phyloP scores from a whole-genome alignment of 257 asterid genomes.

The Gynochthodes officinalis region DNA sequence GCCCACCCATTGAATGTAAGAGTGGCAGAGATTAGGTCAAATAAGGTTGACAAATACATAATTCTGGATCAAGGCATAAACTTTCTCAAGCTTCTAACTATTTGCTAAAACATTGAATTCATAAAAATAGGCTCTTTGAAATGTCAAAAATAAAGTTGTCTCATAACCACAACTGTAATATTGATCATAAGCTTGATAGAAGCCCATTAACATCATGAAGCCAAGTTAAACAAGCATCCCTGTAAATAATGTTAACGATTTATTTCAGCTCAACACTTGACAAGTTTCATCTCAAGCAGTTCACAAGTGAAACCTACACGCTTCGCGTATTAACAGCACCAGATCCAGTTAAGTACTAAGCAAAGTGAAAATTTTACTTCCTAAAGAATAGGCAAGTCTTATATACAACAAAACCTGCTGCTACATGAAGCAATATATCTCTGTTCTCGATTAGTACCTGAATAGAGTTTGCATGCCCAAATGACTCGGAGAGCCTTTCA shows the following conservation, averaged over 20 bases:
- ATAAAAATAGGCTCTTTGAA: neutral
- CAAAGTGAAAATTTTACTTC: neutral
- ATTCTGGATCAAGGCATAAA: neutral
- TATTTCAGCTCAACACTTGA: neutral
- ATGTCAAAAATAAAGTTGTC: neutral
- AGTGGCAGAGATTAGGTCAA: neutral
- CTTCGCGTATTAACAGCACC: neutral
- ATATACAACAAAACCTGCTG: neutral
- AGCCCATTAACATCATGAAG: neutral
- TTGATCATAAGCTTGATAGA: neutral
- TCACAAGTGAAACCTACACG: neutral
- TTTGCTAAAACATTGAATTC: neutral
- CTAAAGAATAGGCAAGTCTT: neutral
- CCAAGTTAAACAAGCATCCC: neutral
- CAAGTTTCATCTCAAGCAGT: neutral
- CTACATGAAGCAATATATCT: neutral
- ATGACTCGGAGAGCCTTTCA: constrained; percentile 38
- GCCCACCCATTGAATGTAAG: neutral
- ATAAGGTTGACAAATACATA: neutral
- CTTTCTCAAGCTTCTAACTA: neutral
- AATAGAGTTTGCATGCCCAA: constrained; percentile 29
- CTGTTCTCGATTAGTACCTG: constrained; percentile 28
- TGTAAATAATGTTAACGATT: neutral
- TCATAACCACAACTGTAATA: neutral
- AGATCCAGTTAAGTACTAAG: neutral